These are phyloP conservation scores for Beauveria sp. DNA, from an alignment of 2,329 filamentous ascomycete genomes.

Conservation along the genomic window DNA sequence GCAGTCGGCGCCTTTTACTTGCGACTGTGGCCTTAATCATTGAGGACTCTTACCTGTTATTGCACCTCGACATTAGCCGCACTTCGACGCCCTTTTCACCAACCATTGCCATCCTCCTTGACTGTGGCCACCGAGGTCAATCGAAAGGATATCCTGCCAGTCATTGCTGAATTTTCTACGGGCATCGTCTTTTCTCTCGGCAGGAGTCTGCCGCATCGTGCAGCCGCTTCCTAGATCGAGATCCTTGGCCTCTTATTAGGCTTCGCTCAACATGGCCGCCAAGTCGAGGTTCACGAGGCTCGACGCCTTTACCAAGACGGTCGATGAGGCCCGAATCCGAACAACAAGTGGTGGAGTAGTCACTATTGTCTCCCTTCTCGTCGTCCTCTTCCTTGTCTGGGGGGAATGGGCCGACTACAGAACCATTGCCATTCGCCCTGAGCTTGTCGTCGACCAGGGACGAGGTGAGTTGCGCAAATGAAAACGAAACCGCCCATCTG, in stretches of 20 bases:
- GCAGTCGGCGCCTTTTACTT: conserved; percentile 17
- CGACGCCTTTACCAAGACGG: conserved; percentile 98
- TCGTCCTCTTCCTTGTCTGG: conserved; percentile 83
- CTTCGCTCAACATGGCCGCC: conserved; percentile 56
- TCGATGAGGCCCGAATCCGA: conserved; percentile 93
- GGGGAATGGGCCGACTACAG: conserved; percentile 96
- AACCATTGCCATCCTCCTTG: conserved; percentile 12
- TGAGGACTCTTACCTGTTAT: background rate
- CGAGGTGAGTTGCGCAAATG: conserved; percentile 53
- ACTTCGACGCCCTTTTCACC: background rate
- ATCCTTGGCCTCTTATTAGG: background rate
- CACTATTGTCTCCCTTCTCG: conserved; percentile 80
- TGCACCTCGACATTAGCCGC: background rate
- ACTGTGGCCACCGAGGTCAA: conserved; percentile 17
- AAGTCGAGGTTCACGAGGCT: conserved; percentile 95
- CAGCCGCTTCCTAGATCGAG: conserved; percentile 1
- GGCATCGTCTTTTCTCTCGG: background rate
- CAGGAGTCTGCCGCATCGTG: background rate
- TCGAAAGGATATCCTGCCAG: background rate
- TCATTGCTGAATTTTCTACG: too few species aligned
- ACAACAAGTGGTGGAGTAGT: conserved; percentile 94
- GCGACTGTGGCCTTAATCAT: conserved; percentile 29
- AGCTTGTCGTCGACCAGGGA: conserved; percentile 93
- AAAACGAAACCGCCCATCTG: background rate
- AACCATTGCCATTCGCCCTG: conserved; percentile 76